Conservation (phyloP, 1,284 basidiomycete species). For the Lignosus rhinocerotis region DNA sequence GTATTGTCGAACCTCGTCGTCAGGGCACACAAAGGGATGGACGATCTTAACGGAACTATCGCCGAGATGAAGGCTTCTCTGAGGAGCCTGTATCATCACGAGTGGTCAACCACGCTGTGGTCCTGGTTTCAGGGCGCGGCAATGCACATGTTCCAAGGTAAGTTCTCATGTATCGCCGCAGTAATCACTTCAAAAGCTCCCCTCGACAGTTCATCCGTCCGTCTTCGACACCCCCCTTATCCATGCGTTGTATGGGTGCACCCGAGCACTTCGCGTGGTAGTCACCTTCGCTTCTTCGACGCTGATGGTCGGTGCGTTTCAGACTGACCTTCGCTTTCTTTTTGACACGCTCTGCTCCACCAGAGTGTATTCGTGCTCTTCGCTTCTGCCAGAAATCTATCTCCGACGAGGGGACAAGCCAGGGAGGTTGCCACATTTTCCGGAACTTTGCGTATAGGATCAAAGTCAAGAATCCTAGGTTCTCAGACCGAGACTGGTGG, state of each 20-base stretch:
- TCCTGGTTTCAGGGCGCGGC: slow-evolving; percentile 19
- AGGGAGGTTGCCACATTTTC: background rate
- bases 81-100: background rate
- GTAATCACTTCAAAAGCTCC: background rate
- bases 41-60: slow-evolving; percentile 48
- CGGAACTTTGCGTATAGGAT: slow-evolving; percentile 3
- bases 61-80: slow-evolving; percentile 35
- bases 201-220: slow-evolving; percentile 22
- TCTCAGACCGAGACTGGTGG: slow-evolving; percentile 1
- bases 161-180: slow-evolving; percentile 4
- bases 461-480: slow-evolving; percentile 3
- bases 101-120: slow-evolving; percentile 3
- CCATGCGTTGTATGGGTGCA: slow-evolving; percentile 5
- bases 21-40: slow-evolving; percentile 42
- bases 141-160: slow-evolving; percentile 25
- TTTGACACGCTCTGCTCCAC: background rate
- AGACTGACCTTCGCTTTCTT: background rate
- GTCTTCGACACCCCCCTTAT: slow-evolving; percentile 22
- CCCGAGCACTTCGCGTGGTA: slow-evolving; percentile 19
- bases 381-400: slow-evolving; percentile 6
- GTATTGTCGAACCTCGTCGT: slow-evolving; percentile 39
- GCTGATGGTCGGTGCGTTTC: slow-evolving; percentile 24
- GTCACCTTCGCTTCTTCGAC: slow-evolving; percentile 23
- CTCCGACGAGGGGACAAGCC: background rate
- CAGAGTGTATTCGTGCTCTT: slow-evolving; percentile 20